A percentile compares a stretch with the other conserved stretches of the same genome.
Conservation (phyloP, 1,139 yeast genomes). For the Geotrichum armillariae region DNA sequence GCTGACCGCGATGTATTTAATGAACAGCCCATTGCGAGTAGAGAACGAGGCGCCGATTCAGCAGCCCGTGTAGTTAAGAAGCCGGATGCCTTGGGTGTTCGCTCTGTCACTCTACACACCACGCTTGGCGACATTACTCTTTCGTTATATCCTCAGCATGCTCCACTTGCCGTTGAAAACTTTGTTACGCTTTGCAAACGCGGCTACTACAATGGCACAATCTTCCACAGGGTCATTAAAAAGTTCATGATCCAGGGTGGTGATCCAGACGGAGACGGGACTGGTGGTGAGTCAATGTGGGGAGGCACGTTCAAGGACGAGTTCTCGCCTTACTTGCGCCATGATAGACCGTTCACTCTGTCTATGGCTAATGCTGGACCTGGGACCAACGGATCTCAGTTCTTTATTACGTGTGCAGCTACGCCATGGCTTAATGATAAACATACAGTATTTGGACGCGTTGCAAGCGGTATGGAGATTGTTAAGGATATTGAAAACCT, state of each 20-base stretch:
- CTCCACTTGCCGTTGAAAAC: slow-evolving; percentile 50
- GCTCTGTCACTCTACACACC: slow-evolving; percentile 43
- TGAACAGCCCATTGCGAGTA: slow-evolving; percentile 7
- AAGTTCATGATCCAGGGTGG: slow-evolving; percentile 57
- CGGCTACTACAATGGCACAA: slow-evolving; percentile 45
- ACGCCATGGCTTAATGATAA: slow-evolving; percentile 53
- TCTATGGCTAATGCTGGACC: slow-evolving; percentile 67
- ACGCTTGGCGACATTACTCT: slow-evolving; percentile 49
- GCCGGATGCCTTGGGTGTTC: slow-evolving; percentile 9
- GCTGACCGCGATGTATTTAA: slow-evolving; percentile 19
- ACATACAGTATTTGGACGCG: slow-evolving; percentile 65
- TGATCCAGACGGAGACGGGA: slow-evolving; percentile 52
- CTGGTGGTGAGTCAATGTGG: slow-evolving; percentile 50
- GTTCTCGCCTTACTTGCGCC: slow-evolving; percentile 41
- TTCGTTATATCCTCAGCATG: slow-evolving; percentile 40
- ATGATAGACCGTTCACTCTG: slow-evolving; percentile 47
- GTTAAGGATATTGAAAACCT: slow-evolving; percentile 37
- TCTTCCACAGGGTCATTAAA: slow-evolving; percentile 51
- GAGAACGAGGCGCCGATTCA: not conserved
- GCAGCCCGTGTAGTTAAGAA: slow-evolving; percentile 4
- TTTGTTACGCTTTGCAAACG: slow-evolving; percentile 43
- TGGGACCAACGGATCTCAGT: slow-evolving; percentile 64
- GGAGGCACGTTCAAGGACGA: slow-evolving; percentile 49
- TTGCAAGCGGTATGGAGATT: slow-evolving; percentile 41
- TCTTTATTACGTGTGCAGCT: slow-evolving; percentile 51